phyloP scores from a whole-genome alignment of 2,329 filamentous ascomycete species.

The Colletotrichum incanum region DNA sequence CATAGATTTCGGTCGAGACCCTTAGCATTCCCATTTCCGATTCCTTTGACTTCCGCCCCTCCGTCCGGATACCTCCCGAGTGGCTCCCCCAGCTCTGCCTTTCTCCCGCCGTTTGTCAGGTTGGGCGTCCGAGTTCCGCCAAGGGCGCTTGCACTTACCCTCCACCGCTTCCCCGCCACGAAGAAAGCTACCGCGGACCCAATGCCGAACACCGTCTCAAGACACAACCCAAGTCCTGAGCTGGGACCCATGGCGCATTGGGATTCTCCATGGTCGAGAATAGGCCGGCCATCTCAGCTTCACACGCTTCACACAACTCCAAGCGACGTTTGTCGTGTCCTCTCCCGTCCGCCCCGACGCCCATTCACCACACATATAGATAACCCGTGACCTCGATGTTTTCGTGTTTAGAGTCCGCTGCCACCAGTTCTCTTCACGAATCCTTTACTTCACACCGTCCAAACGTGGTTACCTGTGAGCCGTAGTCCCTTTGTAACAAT shows the following conservation, averaged over 20 bases:
- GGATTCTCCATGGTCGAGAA: slow-evolving; percentile 13
- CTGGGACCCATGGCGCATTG: slow-evolving; percentile 10
- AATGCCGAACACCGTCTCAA: slow-evolving; percentile 29
- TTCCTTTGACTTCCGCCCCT: slow-evolving; percentile 2
- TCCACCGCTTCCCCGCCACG: background rate
- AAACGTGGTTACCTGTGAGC: background rate
- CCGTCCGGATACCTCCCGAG: slow-evolving; percentile 1
- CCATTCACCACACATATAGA: slow-evolving; percentile 25
- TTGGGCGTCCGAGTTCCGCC: slow-evolving; percentile 10
- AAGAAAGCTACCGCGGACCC: slow-evolving; percentile 7
- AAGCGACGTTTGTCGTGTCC: slow-evolving; percentile 27
- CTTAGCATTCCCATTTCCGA: background rate
- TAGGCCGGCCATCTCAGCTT: slow-evolving; percentile 4
- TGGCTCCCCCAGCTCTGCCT: background rate
- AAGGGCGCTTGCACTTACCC: slow-evolving; percentile 40
- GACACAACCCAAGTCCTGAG: background rate
- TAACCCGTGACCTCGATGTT: slow-evolving; percentile 20
- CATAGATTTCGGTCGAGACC: background rate
- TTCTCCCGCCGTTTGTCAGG: slow-evolving; percentile 13
- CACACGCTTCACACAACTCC: slow-evolving; percentile 30
- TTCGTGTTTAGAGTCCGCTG: background rate
- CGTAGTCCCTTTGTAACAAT: background rate
- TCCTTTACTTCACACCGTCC: slow-evolving; percentile 1
- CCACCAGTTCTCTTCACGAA: background rate
- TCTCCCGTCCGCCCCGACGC: slow-evolving; percentile 17